These are phyloP conservation scores for Aphanomyces stellatus DNA, from an alignment of 352 stramenopile genomes.

Conservation along the genomic window DNA sequence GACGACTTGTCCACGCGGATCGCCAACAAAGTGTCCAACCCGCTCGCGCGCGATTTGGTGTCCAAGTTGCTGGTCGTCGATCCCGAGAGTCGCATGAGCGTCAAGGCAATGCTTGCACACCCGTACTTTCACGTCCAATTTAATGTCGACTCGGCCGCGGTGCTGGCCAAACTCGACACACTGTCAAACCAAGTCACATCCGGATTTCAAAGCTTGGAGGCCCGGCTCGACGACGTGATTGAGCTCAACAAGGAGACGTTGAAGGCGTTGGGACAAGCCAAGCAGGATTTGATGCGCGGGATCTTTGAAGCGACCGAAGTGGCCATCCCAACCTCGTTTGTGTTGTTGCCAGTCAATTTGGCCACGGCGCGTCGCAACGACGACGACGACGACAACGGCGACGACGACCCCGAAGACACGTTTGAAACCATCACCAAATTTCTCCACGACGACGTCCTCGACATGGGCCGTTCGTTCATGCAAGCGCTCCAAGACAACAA, in stretches of 20 bases:
- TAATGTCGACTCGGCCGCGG: neutral
- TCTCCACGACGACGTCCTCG: neutral
- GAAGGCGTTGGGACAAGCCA: neutral
- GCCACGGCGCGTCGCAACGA: neutral
- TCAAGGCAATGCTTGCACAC: constrained; percentile 11
- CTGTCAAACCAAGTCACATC: neutral
- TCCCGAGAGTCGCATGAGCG: neutral
- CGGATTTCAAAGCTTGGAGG: neutral
- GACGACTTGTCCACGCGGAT: constrained; percentile 5
- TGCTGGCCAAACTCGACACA: neutral
- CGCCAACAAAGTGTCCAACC: constrained; percentile 12
- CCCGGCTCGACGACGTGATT: neutral
- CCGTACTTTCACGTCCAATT: constrained; percentile 15
- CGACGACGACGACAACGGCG: neutral
- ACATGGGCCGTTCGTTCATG: constrained; percentile 1
- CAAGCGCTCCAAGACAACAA: neutral
- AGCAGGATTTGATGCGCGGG: neutral
- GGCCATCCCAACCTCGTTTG: constrained; percentile 1
- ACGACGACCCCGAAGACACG: neutral
- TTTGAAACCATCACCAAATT: neutral
- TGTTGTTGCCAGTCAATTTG: neutral
- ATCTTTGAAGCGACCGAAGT: constrained; percentile 17
- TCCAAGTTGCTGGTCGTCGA: constrained; percentile 15
- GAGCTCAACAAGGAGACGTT: neutral
- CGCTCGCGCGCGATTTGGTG: constrained; percentile 18